These are phyloP conservation scores for Nothophoma quercina DNA, from an alignment of 2,329 filamentous ascomycete species.

Conservation along the genomic window DNA sequence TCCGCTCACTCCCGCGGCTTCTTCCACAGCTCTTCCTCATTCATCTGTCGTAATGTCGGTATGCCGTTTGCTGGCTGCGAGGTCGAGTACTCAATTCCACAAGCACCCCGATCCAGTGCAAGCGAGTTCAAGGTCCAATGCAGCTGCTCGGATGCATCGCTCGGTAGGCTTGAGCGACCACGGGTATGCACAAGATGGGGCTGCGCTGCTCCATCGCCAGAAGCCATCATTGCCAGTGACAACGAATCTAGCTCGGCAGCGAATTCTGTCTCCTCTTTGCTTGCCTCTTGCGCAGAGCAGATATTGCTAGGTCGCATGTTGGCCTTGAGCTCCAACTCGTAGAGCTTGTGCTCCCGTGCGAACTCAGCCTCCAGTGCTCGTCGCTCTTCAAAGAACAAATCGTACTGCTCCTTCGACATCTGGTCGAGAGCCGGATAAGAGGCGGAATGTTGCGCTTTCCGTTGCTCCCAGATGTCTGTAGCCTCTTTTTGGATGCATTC, in stretches of 20 bases:
- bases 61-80: constrained; percentile 21
- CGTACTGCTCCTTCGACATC: constrained; percentile 44
- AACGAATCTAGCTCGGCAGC: constrained; percentile 42
- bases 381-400: constrained; percentile 42
- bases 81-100: constrained; percentile 41
- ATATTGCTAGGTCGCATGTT: constrained; percentile 40
- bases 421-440: constrained; percentile 36
- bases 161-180: constrained; percentile 35
- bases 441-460: constrained; percentile 38
- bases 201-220: constrained; percentile 23
- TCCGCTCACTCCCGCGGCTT: constrained; percentile 27
- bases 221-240: constrained; percentile 38
- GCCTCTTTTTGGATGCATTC: constrained; percentile 42
- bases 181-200: constrained; percentile 23
- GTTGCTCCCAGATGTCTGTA: constrained; percentile 36
- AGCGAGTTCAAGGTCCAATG: constrained; percentile 46
- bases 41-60: constrained; percentile 18
- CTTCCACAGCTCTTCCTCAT: constrained; percentile 37
- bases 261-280: constrained; percentile 42
- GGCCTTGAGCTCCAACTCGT: constrained; percentile 35
- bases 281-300: constrained; percentile 40
- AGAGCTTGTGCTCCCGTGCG: constrained; percentile 32
- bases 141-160: constrained; percentile 45
- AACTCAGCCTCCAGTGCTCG: constrained; percentile 39
- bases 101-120: constrained; percentile 42